These are phyloP conservation scores for Aspergillus versicolor DNA, from an alignment of 2,329 filamentous ascomycete genomes.

Conservation along the genomic window DNA sequence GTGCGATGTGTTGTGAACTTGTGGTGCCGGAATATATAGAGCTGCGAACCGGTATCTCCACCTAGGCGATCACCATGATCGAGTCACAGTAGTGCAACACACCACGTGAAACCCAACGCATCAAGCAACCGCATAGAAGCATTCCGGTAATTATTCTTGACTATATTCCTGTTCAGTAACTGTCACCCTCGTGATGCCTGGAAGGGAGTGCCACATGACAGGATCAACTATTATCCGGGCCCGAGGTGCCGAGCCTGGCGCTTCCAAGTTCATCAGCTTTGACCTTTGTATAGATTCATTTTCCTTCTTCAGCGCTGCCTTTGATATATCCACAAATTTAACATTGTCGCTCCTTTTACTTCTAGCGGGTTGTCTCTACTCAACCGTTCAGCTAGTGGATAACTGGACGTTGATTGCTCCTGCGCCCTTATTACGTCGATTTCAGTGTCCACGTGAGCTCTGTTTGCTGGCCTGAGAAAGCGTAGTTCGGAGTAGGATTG, in stretches of 20 bases:
- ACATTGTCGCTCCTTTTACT: not conserved
- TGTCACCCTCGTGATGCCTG: not conserved
- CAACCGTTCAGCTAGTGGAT: not conserved
- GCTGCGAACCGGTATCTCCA: too few species aligned
- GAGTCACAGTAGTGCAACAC: too few species aligned
- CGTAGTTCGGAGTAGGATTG: not conserved
- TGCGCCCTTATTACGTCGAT: not conserved
- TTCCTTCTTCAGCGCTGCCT: not conserved
- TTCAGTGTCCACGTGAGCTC: conserved; percentile 4
- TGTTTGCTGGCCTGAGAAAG: not conserved
- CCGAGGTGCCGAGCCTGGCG: not conserved
- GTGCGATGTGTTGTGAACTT: too few species aligned
- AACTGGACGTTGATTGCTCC: not conserved
- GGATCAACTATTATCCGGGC: not conserved
- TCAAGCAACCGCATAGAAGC: too few species aligned
- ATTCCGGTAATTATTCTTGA: too few species aligned
- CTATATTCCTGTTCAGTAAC: too few species aligned
- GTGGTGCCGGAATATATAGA: too few species aligned
- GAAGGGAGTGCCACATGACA: conserved; percentile 2
- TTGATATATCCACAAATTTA: not conserved
- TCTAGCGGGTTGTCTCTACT: not conserved
- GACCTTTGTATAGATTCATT: conserved; percentile 10
- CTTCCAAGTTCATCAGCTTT: not conserved
- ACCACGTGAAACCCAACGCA: too few species aligned
- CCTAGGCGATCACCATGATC: too few species aligned